phyloP scores from a whole-genome alignment of 2,329 filamentous ascomycete species.

The Drechslerella coelobrocha region DNA sequence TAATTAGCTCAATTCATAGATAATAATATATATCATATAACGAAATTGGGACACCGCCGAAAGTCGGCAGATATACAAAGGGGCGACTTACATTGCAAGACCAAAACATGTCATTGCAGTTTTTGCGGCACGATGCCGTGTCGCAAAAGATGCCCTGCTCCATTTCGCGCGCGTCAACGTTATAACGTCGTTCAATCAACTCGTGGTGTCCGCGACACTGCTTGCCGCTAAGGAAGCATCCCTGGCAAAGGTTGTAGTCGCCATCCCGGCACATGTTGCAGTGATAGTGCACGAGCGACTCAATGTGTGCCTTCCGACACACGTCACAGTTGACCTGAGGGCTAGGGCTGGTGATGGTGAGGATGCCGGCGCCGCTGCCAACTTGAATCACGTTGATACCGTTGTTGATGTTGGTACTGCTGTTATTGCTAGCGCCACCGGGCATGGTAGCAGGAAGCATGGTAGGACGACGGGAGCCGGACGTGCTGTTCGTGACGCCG shows the following conservation, averaged over 20 bases:
- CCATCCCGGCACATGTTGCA: conserved; percentile 34
- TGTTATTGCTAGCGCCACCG: neutral
- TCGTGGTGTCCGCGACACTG: conserved; percentile 22
- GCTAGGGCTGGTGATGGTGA: neutral
- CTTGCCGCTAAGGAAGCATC: conserved; percentile 9
- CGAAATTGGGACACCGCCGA: neutral
- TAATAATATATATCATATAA: conserved; percentile 7
- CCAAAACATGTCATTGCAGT: conserved; percentile 47
- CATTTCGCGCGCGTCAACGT: conserved; percentile 6
- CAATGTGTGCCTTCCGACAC: conserved; percentile 18
- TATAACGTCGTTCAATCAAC: conserved; percentile 26
- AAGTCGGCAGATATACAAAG: neutral
- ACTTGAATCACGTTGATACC: no score
- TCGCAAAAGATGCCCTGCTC: conserved; percentile 51
- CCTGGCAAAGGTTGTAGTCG: conserved; percentile 40
- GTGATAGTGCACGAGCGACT: conserved; percentile 36
- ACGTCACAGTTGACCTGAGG: conserved; percentile 43
- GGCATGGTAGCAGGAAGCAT: neutral
- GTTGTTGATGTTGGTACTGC: no score
- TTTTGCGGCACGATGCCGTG: conserved; percentile 15
- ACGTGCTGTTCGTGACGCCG: conserved; percentile 10
- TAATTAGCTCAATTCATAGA: conserved; percentile 7
- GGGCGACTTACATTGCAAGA: conserved; percentile 22
- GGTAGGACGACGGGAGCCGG: conserved; percentile 9
- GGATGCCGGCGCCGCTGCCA: neutral